These are phyloP conservation scores for Botryobasidium botryosum DNA, from an alignment of 768 basidiomycete genomes.

Conservation along the genomic window DNA sequence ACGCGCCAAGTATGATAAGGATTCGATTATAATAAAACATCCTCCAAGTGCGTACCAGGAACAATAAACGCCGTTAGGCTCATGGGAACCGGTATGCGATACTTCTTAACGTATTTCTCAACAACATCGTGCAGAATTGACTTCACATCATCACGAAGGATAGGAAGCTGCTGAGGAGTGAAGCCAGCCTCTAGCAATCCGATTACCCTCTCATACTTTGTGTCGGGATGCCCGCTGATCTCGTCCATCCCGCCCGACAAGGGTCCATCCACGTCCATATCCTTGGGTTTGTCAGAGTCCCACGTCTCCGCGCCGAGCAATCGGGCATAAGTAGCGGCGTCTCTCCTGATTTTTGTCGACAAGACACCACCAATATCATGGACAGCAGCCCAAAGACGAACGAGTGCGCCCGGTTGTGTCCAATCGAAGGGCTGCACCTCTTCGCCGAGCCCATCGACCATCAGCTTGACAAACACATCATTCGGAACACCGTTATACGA, in stretches of 20 bases:
- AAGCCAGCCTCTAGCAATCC: conserved; percentile 54
- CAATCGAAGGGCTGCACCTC: conserved; percentile 34
- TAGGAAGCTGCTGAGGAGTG: conserved; percentile 23
- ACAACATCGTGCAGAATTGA: conserved; percentile 27
- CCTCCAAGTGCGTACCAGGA: conserved; percentile 31
- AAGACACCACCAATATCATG: neutral
- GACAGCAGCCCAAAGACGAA: no score
- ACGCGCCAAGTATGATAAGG: neutral
- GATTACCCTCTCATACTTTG: conserved; percentile 30
- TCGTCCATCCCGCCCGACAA: conserved; percentile 20
- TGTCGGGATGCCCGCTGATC: conserved; percentile 17
- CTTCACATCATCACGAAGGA: conserved; percentile 17
- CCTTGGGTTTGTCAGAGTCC: conserved; percentile 11
- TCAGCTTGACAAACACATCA: conserved; percentile 28
- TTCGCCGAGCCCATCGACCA: conserved; percentile 33
- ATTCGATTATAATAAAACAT: neutral
- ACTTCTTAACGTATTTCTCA: conserved; percentile 30
- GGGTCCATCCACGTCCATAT: conserved; percentile 12
- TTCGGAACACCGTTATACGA: conserved; percentile 38
- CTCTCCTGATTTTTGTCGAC: neutral
- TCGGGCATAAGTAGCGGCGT: conserved; percentile 1
- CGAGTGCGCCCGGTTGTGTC: no score
- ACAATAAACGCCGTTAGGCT: conserved; percentile 44
- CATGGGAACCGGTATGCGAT: conserved; percentile 37
- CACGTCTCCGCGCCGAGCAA: conserved; percentile 10